Base-by-base conservation (phyloP, 2,329 filamentous ascomycete genomes). In the Ophiobolus disseminans region DNA sequence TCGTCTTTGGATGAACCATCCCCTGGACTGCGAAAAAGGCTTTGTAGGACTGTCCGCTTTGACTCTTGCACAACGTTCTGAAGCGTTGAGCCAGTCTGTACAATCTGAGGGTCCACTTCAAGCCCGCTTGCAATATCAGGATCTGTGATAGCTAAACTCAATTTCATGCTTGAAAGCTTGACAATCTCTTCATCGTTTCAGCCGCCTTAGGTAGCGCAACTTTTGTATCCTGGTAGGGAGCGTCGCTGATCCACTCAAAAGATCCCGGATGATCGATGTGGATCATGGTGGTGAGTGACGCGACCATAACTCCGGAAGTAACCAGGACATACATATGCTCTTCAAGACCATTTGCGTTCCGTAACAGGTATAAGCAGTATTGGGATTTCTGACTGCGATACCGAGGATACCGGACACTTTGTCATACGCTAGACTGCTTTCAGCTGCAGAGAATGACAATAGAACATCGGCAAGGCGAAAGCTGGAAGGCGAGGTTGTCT, bases 381-480 rank as follows among this genome's bases (percentile, higher is more conserved):
- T 22, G 13, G 38, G 45, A 5, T 43, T 43, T 25, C 32, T 43
- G 9, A 48, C 47, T 11, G 56, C 56, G 6, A 58, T 49, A 1
- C 53, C 56, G 0, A 58, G 40, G 9, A 58, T 57, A 0, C 56
- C 56, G 13, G 57, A 58, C 2, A 58, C 28, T 8, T 45, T 53
- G 7, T 58, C 56, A 10, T 52, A 51, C 7, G 40, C 34, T 4
- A 52, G 53, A 6, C 32, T 48, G 14, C 56, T 58, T 19, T 57
- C 31, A 3, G 53, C 54, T 0, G 43, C 39, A 1, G 47, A 38
- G 37, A 58, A 58, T 1, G 47, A 50, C 17, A 57, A 42, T 1
- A 58, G 26, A 26, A 58, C 45, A 20, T 58, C 53, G 19, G 52
- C 48, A 26, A 57, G 32, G 5, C 47, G 50, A 40, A 58, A 54